Conservation (phyloP, 202 grass and related monocot genomes). For the Panicum hallii region DNA sequence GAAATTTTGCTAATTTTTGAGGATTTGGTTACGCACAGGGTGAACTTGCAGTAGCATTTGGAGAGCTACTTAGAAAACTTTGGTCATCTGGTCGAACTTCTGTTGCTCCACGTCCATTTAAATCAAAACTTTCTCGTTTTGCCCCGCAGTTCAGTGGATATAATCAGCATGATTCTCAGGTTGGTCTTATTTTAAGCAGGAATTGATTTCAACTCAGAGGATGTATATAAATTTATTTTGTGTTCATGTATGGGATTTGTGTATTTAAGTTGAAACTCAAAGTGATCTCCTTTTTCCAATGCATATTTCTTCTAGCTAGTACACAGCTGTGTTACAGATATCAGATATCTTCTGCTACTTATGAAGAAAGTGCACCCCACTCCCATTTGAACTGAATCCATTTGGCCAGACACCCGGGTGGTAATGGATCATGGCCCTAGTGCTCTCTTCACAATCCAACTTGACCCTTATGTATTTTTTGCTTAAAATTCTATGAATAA, state of each 20-base stretch:
- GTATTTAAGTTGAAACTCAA: conserved; percentile 5
- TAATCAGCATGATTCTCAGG: conserved; percentile 99
- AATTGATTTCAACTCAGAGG: conserved; percentile 12
- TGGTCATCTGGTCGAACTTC: conserved; percentile 85
- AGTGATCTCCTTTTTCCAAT: neutral
- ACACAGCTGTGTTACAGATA: conserved; percentile 12
- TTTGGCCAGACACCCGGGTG: neutral
- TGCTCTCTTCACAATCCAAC: too few species aligned
- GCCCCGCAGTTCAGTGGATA: conserved; percentile 99
- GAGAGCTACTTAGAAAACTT: conserved; percentile 84
- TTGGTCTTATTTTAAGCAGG: conserved; percentile 44
- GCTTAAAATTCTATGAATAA: too few species aligned
- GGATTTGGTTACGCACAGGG: conserved; percentile 57
- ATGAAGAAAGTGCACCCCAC: neutral
- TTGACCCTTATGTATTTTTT: too few species aligned
- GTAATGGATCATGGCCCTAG: too few species aligned
- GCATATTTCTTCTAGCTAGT: neutral
- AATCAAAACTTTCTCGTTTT: conserved; percentile 90
- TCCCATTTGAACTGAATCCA: neutral
- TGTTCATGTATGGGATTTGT: neutral
- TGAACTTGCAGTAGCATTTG: conserved; percentile 94
- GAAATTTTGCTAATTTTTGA: conserved; percentile 10
- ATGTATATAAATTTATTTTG: neutral
- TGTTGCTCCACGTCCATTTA: conserved; percentile 88
- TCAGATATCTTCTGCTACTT: neutral